Percentiles rank a stretch among this genome's conserved stretches.
phyloP scores from a whole-genome alignment of 2,329 filamentous ascomycete species.

The Diaporthe sp. region DNA sequence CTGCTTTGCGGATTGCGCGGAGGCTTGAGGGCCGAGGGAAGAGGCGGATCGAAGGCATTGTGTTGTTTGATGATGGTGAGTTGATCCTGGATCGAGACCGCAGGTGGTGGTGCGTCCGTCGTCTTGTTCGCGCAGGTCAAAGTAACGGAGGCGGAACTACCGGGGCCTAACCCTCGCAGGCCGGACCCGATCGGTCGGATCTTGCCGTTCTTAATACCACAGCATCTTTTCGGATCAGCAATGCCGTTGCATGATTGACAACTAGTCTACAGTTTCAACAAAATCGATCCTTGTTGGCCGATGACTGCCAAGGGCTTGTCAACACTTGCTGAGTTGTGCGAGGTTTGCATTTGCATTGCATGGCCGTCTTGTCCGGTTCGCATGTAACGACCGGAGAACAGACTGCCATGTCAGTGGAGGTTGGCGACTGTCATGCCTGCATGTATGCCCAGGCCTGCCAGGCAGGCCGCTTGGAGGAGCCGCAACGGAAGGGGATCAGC shows the following conservation, averaged over 20 bases:
- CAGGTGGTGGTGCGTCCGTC: background rate
- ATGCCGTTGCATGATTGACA: no score
- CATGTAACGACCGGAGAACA: no score
- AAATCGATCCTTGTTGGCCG: no score
- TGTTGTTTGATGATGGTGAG: background rate
- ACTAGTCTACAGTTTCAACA: no score
- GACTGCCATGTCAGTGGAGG: background rate
- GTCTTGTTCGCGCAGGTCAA: background rate
- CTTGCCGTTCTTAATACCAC: background rate
- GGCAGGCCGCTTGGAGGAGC: no score
- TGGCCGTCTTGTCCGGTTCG: no score
- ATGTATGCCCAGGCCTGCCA: background rate
- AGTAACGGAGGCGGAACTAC: background rate
- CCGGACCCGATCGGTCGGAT: conserved; percentile 10
- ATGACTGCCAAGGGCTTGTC: background rate
- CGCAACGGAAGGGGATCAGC: background rate
- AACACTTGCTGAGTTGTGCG: no score
- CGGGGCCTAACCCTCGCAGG: no score
- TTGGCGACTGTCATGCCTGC: background rate
- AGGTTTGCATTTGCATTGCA: no score
- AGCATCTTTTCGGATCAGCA: no score
- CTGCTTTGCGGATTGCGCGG: conserved; percentile 1
- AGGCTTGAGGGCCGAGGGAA: background rate
- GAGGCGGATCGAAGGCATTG: conserved; percentile 29
- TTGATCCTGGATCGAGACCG: background rate